Base-by-base conservation (phyloP, 495 filamentous ascomycete genomes). In the Annulohypoxylon maeteangense region DNA sequence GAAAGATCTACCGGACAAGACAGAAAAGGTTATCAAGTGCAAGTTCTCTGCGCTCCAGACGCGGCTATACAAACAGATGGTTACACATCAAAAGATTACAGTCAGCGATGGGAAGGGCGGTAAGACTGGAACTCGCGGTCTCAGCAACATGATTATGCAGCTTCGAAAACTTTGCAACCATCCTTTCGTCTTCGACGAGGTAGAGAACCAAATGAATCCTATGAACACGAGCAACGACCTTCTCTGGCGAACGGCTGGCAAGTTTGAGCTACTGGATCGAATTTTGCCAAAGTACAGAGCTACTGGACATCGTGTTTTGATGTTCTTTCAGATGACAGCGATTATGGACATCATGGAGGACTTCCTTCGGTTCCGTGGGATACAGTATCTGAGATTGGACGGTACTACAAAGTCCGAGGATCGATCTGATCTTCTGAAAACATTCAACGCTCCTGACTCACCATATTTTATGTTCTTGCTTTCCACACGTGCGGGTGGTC, bases 261-360 rank as follows among this genome's bases (percentile, higher is more conserved):
- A 99, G 79, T 99, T 99, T 74, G 95, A 99, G 81, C 85, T 99
- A 10, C 86, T 99, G 14, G 96, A 99, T 79, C 86, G 95, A 31
- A 85, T 99, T 56, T 79, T 99, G 44, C 95, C 95, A 8, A 99
- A 99, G 78, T 98, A 98, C 82, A 88, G 91, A 67, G 87, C 84
- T 0, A 92, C 93, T 3, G 91, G 92, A 36, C 95, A 99, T 87
- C 90, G 96, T 73, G 93, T 98, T 54, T 79, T 99, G 76, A 98
- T 99, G 91, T 99, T 99, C 87, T 99, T 99, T 87, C 95, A 99
- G 80, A 99, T 99, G 95, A 99, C 95, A 1, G 93, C 97, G 42
- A 99, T 99, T 76, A 99, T 99, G 95, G 97, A 99, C 79, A 99
- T 99, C 78, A 98, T 99, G 96, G 95, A 99, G 74, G 95, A 99